These are phyloP conservation scores for Aspergillus puulaauensis DNA, from an alignment of 2,329 filamentous ascomycete genomes.

Conservation along the genomic window DNA sequence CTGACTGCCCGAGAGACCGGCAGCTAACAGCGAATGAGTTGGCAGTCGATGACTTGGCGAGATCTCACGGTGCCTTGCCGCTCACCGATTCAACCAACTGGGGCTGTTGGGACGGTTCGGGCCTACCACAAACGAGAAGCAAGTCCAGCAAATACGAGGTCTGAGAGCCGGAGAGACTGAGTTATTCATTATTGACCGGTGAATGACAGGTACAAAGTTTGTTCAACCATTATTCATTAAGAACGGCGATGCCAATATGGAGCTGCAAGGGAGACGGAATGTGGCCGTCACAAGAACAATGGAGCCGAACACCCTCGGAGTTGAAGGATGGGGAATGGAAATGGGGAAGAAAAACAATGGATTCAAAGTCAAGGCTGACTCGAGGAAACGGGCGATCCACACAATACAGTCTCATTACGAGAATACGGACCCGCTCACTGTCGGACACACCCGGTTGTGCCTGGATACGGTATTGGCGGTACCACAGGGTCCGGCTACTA, in stretches of 20 bases:
- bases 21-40: neutral
- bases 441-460: neutral
- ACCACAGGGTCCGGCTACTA: neutral
- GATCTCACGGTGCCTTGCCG: neutral
- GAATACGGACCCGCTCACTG: neutral
- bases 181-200: neutral
- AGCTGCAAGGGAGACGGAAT: neutral
- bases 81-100: too few relatives aligned
- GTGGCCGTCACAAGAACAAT: neutral
- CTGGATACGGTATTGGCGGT: neutral
- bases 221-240: neutral
- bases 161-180: too few relatives aligned
- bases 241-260: neutral
- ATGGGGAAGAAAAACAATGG: neutral
- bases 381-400: too few relatives aligned
- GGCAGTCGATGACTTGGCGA: neutral
- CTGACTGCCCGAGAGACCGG: neutral
- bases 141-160: neutral
- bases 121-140: too few relatives aligned
- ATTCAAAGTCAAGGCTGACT: too few relatives aligned
- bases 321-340: too few relatives aligned
- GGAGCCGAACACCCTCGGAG: too few relatives aligned
- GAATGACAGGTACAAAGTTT: conserved; percentile 1
- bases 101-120: too few relatives aligned
- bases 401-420: neutral